These are phyloP conservation scores for Rosa persica DNA, from an alignment of 306 rosid species.

Conservation along the genomic window DNA sequence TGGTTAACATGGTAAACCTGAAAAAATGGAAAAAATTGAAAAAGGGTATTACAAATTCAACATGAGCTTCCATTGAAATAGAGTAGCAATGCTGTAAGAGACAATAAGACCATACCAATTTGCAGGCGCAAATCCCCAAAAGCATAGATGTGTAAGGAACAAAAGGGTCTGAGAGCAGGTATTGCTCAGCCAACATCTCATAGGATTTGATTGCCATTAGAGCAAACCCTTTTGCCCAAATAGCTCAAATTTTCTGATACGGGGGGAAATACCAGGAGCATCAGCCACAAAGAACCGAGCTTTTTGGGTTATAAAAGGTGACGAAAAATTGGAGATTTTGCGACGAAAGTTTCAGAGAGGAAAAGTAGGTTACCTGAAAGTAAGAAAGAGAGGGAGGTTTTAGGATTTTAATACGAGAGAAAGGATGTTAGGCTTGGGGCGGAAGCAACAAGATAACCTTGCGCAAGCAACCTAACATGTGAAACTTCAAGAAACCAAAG, in stretches of 20 bases:
- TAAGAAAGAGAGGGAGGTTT: not conserved
- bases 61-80: not conserved
- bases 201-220: conserved; percentile 63
- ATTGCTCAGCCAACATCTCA: conserved; percentile 61
- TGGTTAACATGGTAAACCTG: conserved; percentile 77
- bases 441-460: not conserved
- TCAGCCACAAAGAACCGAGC: not conserved
- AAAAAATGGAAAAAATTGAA: not conserved
- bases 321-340: not conserved
- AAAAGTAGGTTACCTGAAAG: not conserved
- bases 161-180: conserved; percentile 55
- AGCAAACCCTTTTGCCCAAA: conserved; percentile 25
- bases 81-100: not conserved
- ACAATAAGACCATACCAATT: conserved; percentile 54
- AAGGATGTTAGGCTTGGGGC: conserved; percentile 2
- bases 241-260: not conserved
- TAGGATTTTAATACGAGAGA: not conserved
- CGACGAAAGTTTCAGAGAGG: not conserved
- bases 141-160: conserved; percentile 64
- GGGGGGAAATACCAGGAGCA: not conserved
- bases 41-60: conserved; percentile 12
- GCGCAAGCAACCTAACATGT: conserved; percentile 5
- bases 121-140: conserved; percentile 74
- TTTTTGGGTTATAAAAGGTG: not conserved
- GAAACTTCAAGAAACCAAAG: conserved; percentile 21